Base-by-base conservation (phyloP, 2,329 filamentous ascomycete species). In the Phaeosphaeriaceae sp. region DNA sequence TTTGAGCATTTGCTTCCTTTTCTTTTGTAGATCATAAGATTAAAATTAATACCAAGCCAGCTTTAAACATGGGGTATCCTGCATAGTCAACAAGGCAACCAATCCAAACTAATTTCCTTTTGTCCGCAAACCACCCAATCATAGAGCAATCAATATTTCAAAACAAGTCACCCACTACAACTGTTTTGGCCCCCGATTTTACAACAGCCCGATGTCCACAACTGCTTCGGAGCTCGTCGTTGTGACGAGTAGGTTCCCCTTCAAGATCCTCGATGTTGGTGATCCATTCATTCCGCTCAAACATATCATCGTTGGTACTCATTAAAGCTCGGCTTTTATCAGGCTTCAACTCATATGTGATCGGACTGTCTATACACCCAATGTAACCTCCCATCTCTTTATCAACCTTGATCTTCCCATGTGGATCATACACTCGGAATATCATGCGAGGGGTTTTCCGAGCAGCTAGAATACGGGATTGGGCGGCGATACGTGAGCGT, bases 401-500 rank as follows among this genome's bases (percentile, higher is more conserved):
- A 2, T 78, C 77, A 23, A 86, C 80, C 1, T 78, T 67, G 1
- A 84, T 59, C 1, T 71, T 68, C 1, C 83, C 83, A 12, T 79
- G 70, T 1, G 76, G 69, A 44, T 74, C 68, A 52, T 64, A 70
- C 1, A 91, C 79, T 9, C 83, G 80, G 29, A 90, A 77, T 6
- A 78, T 77, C 64, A 86, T 86, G 13, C 79, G 76, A 1, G 84
- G 83, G 1, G 73, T 62, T 18, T 74, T 73, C 17, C 79, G 77
- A 0, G 85, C 84, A 16, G 79, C 77, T 30, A 88, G 82, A 17
- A 90, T 79, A 1, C 88, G 80, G 0, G 79, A 73, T 66, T 92
- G 88, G 0, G 88, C 88, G 13, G 83, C 81, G 6, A 85, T 75
- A 0, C 88, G 84, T 1, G 87, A 81, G n/a, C 70, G 83, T 1